Evolutionary conservation across 2,329 filamentous ascomycete species (phyloP).

Genomic region (Aspergillus fumigatiaffinis): DNA sequence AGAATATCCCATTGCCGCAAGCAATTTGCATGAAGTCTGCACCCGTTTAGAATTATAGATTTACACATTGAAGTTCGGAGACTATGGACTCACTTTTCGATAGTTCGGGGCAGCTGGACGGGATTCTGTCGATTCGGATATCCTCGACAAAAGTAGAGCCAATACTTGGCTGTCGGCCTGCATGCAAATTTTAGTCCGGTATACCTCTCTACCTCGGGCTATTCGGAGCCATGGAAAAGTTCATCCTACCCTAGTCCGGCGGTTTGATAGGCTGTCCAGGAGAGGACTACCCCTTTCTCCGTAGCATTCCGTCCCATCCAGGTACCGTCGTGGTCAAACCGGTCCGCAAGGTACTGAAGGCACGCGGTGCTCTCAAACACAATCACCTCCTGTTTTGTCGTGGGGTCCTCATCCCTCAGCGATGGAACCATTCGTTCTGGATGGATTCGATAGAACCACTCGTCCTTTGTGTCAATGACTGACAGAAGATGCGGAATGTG

Average conservation of each 20-base stretch:
- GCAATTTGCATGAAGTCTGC: neutral
- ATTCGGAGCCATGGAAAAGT: neutral
- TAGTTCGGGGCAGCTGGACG: slow-evolving; percentile 5
- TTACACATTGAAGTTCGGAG: neutral
- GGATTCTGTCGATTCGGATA: slow-evolving; percentile 3
- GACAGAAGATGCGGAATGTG: slow-evolving; percentile 2
- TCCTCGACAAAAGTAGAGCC: slow-evolving; percentile 7
- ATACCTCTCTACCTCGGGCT: too few relatives aligned
- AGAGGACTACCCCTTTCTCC: neutral
- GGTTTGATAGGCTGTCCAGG: slow-evolving; percentile 4
- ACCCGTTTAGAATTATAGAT: neutral
- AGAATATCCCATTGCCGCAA: slow-evolving; percentile 5
- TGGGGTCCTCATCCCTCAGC: slow-evolving; percentile 1
- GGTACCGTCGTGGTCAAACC: slow-evolving; percentile 1
- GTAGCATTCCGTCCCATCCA: neutral
- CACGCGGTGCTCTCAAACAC: slow-evolving; percentile 7
- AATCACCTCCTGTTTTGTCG: neutral
- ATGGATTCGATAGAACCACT: slow-evolving; percentile 5
- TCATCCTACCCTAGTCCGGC: neutral
- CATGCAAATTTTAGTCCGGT: too few relatives aligned
- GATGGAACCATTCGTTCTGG: slow-evolving; percentile 4
- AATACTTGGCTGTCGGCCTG: slow-evolving; percentile 7
- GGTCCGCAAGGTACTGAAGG: slow-evolving; percentile 5
- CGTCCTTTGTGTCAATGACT: slow-evolving; percentile 4
- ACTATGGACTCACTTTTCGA: slow-evolving; percentile 2